Base-by-base conservation (phyloP, 345 rosid genomes). In the Pugionium cornutum region DNA sequence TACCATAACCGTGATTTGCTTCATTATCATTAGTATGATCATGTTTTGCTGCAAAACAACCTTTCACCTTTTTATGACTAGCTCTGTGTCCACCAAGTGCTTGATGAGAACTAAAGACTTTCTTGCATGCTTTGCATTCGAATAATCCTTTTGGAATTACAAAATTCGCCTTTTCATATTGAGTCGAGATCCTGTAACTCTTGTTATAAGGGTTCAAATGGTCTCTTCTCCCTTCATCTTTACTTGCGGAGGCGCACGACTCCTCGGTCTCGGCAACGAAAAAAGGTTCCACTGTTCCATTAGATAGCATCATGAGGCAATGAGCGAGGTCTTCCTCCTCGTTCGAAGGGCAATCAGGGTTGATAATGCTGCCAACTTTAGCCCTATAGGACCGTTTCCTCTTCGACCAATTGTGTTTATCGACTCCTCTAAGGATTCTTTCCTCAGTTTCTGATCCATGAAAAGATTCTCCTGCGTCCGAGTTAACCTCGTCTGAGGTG, bases 71-170 rank as follows among this genome's bases (percentile, higher is more conserved):
- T 72, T 91, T 88, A 78, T 91, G 97, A 75, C 97, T 91, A 1
- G 97, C 97, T 73, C 97, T 77, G 48, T 91, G 97, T 39, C 97
- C 97, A 5, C 97, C 97, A 40, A 91, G 74, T 9, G 97, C 97
- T 76, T 91, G 97, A 68, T 91, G 97, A 9, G 97, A 91, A 73
- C 80, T 91, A 78, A 91, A 91, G 31, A 88, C 91, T 71, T 84
- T 91, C 69, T 86, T 91, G 76, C 97, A 91, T 6, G 96, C 96
- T 72, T 88, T 88, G 71, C 97, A 91, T 56, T 91, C 97, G 3
- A 91, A 91, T 55, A 82, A 2, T 9, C 89, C 95, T 61, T 80
- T 81, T 0, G 69, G 31, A 8, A 3, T 76, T 1, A 76, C 62
- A 2, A 76, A 70, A 50, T 83, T 84, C 7, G 80, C 81, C 65